Evolutionary conservation across 192 early-diverging fungal genomes (phyloP), one percentile per base, ranked within the genome.

Genomic region (Mortierella claussenii): DNA sequence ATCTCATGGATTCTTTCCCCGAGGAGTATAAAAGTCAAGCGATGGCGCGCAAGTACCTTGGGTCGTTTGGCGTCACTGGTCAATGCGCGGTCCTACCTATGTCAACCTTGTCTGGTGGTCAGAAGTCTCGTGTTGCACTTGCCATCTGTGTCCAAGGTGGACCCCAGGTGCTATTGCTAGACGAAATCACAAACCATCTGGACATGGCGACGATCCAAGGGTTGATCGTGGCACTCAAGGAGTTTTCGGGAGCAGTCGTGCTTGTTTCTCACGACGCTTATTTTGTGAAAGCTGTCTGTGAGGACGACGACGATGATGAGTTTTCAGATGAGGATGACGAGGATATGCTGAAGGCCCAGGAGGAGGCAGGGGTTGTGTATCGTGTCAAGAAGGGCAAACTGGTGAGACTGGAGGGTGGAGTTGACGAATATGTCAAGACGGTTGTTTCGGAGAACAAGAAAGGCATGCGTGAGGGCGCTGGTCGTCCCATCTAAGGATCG

Each of bases 151-250:
- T 90, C 48, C 83, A 85, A 34, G 82, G 83, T 21, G 73, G 80
- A 51, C 90, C 91, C 32, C 90, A 94, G 60, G 60, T 94, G 51
- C 76, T 93, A 20, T 61, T 93, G 44, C 81, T 94, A 9, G 93
- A 94, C 75, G 93, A 94, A 62, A 90, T 92, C 56, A 95, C 94
- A 8, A 97, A 94, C 63, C 96, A 93, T 62, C 80, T 97, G 30
- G 96, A 97, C 81, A 93, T 95, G 83, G 85, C 88, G 34, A 93
- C 94, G 3, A 92, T 94, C 52, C 86, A 92, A 31, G 89, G 89
- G 12, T 79, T 97, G 30, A 82, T 90, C 24, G 83, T 89, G 0
- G 89, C 89, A 1, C 66, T 98, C 55, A 84, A 89, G 62, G 85
- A 82, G 42, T 96, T 82, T 60, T 64, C 81, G 6, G 96, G 95